Conservation (phyloP, 176 grass and related monocot species). For the Triticum turgidum region DNA sequence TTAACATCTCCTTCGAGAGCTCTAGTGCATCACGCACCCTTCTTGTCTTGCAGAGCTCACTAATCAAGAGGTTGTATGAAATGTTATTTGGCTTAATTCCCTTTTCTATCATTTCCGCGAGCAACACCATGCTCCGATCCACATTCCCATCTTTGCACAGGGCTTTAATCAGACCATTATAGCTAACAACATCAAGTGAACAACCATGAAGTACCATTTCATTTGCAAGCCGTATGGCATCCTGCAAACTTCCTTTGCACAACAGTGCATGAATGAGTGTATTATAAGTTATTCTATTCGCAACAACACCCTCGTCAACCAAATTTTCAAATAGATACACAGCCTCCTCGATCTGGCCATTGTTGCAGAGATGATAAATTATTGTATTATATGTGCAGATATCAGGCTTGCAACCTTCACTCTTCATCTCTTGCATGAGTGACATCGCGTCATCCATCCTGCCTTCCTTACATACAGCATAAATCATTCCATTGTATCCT, state of each 20-base stretch:
- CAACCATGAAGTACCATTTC: slow-evolving; percentile 81
- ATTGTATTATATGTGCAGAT: slow-evolving; percentile 82
- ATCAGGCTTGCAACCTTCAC: slow-evolving; percentile 70
- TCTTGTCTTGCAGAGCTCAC: slow-evolving; percentile 66
- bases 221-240: slow-evolving; percentile 62
- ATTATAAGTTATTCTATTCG: slow-evolving; percentile 83
- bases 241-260: slow-evolving; percentile 51
- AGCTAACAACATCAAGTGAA: slow-evolving; percentile 73
- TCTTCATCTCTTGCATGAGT: slow-evolving; percentile 78
- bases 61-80: slow-evolving; percentile 83
- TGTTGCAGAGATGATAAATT: slow-evolving; percentile 70
- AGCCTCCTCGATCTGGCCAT: slow-evolving; percentile 63
- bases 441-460: slow-evolving; percentile 53
- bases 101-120: slow-evolving; percentile 76
- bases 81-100: slow-evolving; percentile 85
- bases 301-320: slow-evolving; percentile 62
- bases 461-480: slow-evolving; percentile 69
- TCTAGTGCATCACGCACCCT: slow-evolving; percentile 75
- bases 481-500: slow-evolving; percentile 89
- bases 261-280: slow-evolving; percentile 73
- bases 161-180: slow-evolving; percentile 88
- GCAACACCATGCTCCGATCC: slow-evolving; percentile 47
- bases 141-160: slow-evolving; percentile 73
- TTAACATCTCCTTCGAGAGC: slow-evolving; percentile 81
- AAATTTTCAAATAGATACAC: slow-evolving; percentile 60